These are phyloP conservation scores for Royoungia palumana DNA, from an alignment of 768 basidiomycete species.

Conservation along the genomic window DNA sequence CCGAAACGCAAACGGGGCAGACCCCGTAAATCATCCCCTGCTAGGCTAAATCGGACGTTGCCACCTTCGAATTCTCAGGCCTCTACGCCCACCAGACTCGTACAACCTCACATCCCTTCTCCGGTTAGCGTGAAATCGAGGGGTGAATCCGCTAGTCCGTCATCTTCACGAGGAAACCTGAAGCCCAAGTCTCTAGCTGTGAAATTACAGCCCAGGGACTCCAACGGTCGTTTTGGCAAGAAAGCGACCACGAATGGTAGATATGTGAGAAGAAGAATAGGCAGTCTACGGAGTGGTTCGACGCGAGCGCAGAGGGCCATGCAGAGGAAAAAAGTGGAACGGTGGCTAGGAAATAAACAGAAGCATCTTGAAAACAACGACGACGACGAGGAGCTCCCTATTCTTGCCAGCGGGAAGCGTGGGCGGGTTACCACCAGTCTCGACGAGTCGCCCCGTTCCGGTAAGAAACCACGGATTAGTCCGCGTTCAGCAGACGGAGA, in stretches of 20 bases:
- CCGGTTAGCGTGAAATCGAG: slow-evolving; percentile 20
- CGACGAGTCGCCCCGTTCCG: slow-evolving; percentile 26
- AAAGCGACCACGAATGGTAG: slow-evolving; percentile 49
- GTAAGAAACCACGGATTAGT: slow-evolving; percentile 25
- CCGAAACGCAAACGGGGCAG: slow-evolving; percentile 36
- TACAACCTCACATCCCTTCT: slow-evolving; percentile 14
- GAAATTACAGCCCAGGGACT: slow-evolving; percentile 56
- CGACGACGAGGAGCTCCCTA: slow-evolving; percentile 8
- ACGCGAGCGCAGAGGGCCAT: slow-evolving; percentile 41
- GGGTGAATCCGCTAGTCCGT: slow-evolving; percentile 23
- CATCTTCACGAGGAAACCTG: slow-evolving; percentile 21
- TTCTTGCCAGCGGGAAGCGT: slow-evolving; percentile 24
- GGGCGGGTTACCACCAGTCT: slow-evolving; percentile 9
- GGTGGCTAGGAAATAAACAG: slow-evolving; percentile 34
- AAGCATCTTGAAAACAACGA: slow-evolving; percentile 12
- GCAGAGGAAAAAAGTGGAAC: slow-evolving; percentile 41
- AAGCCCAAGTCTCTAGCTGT: slow-evolving; percentile 44
- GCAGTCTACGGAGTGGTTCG: slow-evolving; percentile 19
- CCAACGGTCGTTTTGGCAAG: slow-evolving; percentile 66
- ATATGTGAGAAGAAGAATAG: slow-evolving; percentile 37
- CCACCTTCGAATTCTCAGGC: slow-evolving; percentile 9
- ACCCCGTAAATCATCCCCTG: slow-evolving; percentile 30
- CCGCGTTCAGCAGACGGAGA: slow-evolving; percentile 22
- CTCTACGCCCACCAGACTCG: slow-evolving; percentile 9
- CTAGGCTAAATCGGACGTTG: slow-evolving; percentile 6